Percentiles rank a stretch among this genome's conserved stretches.
Evolutionary conservation across 768 basidiomycete genomes (phyloP).

Genomic region (Termitomyces heimii): DNA sequence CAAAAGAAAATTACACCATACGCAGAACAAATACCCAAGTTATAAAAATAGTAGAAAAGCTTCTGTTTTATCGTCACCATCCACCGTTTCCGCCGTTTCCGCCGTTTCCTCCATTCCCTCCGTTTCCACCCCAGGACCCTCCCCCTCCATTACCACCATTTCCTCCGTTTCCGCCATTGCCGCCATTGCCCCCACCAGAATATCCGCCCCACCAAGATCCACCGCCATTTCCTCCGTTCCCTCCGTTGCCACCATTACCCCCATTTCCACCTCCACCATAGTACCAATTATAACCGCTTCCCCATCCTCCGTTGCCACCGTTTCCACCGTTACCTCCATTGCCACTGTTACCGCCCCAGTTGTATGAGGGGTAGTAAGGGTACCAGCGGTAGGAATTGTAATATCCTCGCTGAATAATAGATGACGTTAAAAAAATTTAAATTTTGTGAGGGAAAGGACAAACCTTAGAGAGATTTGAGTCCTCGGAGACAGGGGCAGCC

Average conservation of each 20-base stretch:
- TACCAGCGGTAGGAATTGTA: neutral
- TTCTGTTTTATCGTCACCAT: no score
- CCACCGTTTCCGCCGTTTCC: neutral
- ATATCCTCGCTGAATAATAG: neutral
- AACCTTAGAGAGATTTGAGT: neutral
- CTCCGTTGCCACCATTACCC: neutral
- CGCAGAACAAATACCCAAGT: neutral
- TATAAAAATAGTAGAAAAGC: neutral
- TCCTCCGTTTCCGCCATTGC: neutral
- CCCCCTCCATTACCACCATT: neutral
- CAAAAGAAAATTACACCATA: no score
- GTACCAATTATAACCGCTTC: neutral
- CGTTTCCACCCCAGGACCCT: neutral
- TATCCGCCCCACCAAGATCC: neutral
- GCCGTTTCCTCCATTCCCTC: neutral
- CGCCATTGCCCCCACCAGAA: neutral
- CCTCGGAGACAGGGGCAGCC: neutral
- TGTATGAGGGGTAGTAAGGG: neutral
- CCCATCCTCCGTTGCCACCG: neutral
- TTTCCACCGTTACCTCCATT: neutral
- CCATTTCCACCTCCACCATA: neutral
- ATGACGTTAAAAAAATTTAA: neutral
- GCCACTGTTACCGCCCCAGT: neutral
- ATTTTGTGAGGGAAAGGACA: neutral
- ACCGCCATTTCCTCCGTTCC: neutral